Evolutionary conservation across 2,329 filamentous ascomycete species (phyloP).

Genomic region (Nannizziopsis arthrosporioides): DNA sequence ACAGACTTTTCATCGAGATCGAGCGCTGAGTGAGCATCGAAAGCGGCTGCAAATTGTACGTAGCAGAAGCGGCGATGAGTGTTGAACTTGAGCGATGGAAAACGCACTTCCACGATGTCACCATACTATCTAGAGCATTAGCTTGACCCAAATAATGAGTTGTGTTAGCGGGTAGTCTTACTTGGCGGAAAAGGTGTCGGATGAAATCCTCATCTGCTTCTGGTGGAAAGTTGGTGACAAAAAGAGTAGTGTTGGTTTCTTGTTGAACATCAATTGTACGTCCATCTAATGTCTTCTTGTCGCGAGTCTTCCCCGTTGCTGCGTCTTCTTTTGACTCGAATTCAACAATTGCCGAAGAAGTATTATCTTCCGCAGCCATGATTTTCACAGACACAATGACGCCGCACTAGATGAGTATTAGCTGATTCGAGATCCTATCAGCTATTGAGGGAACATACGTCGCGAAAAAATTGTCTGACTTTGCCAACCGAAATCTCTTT

Average conservation of each 20-base stretch:
- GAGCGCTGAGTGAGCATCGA: slow-evolving; percentile 59
- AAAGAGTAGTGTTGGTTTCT: slow-evolving; percentile 70
- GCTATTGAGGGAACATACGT: slow-evolving; percentile 33
- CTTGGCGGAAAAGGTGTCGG: slow-evolving; percentile 46
- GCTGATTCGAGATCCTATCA: not conserved
- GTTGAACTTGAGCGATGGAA: slow-evolving; percentile 84
- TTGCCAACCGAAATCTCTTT: slow-evolving; percentile 55
- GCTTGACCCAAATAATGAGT: not conserved
- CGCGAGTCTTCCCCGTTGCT: slow-evolving; percentile 64
- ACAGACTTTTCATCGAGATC: slow-evolving; percentile 59
- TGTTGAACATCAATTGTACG: slow-evolving; percentile 61
- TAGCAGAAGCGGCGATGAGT: slow-evolving; percentile 89
- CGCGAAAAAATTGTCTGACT: slow-evolving; percentile 79
- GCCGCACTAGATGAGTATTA: slow-evolving; percentile 45
- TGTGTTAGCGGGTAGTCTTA: slow-evolving; percentile 19
- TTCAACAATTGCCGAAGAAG: slow-evolving; percentile 66
- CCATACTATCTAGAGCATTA: slow-evolving; percentile 45
- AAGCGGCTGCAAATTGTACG: slow-evolving; percentile 64
- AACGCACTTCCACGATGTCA: slow-evolving; percentile 71
- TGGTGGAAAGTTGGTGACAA: slow-evolving; percentile 76
- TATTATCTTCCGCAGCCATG: slow-evolving; percentile 47
- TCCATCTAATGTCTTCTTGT: slow-evolving; percentile 67
- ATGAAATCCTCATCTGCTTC: slow-evolving; percentile 40
- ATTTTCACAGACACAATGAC: slow-evolving; percentile 67
- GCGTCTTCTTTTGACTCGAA: slow-evolving; percentile 74